Evolutionary conservation across 305 asterid species (phyloP).

Genomic region (Stenogyne calaminthoides): DNA sequence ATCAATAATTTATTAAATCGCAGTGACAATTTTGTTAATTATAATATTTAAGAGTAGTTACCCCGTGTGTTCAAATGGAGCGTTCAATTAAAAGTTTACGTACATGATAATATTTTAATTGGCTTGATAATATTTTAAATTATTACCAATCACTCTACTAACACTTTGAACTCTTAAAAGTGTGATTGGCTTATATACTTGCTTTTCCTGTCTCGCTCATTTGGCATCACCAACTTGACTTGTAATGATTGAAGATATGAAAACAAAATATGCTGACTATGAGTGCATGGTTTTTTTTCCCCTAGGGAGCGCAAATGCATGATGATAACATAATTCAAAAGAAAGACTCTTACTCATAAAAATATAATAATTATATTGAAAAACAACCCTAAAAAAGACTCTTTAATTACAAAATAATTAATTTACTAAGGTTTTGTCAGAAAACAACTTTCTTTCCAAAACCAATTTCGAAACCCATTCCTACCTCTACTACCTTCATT

Average conservation of each 20-base stretch:
- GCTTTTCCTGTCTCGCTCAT: slow-evolving; percentile 13
- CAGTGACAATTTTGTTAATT: no score
- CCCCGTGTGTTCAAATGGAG: neutral
- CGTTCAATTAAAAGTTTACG: neutral
- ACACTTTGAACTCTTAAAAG: neutral
- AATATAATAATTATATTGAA: slow-evolving; percentile 26
- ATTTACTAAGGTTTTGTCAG: slow-evolving; percentile 31
- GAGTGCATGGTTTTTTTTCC: neutral
- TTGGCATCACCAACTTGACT: neutral
- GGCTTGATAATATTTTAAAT: slow-evolving; percentile 1
- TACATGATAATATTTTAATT: no score
- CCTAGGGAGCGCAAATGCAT: neutral
- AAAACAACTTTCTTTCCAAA: slow-evolving; percentile 23
- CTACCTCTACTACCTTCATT: slow-evolving; percentile 36
- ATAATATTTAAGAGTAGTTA: no score
- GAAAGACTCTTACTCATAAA: slow-evolving; percentile 13
- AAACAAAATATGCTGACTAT: neutral
- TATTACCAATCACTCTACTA: neutral
- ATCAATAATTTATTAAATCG: no score
- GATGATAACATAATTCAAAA: neutral
- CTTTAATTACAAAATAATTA: slow-evolving; percentile 51
- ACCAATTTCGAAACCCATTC: slow-evolving; percentile 35
- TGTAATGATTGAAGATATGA: neutral
- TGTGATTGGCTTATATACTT: neutral
- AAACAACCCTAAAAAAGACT: slow-evolving; percentile 28